phyloP scores from a whole-genome alignment of 352 stramenopile genomes.

The Stephanocyclus meneghinianus region DNA sequence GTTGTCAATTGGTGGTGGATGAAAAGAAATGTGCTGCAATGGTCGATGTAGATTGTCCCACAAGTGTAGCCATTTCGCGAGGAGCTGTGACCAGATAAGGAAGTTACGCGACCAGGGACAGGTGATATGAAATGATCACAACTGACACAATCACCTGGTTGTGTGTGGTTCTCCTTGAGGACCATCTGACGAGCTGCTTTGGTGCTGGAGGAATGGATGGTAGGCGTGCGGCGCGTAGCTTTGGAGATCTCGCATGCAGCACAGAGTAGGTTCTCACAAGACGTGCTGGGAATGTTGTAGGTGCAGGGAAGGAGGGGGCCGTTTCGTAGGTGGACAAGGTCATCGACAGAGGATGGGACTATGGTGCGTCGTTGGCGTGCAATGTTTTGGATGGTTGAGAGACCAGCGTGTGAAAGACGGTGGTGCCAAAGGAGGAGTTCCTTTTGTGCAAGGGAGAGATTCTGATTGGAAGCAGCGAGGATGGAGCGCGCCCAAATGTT shows the following conservation, averaged over 20 bases:
- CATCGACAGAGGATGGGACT: not conserved
- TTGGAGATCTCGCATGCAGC: not conserved
- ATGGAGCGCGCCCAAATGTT: not conserved
- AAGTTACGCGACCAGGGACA: slow-evolving; percentile 10
- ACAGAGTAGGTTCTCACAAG: no score
- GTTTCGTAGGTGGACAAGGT: not conserved
- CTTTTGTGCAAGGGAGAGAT: no score
- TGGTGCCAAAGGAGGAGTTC: no score
- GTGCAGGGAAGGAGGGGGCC: not conserved
- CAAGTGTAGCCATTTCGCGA: no score
- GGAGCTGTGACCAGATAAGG: no score
- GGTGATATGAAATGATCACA: slow-evolving; percentile 20
- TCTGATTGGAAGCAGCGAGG: not conserved
- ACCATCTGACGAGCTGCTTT: not conserved
- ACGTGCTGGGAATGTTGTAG: no score
- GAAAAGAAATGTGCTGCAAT: not conserved
- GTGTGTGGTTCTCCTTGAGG: not conserved
- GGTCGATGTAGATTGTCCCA: not conserved
- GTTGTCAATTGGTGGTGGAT: no score
- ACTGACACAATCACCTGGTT: slow-evolving; percentile 5
- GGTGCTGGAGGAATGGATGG: not conserved
- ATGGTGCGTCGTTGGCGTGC: not conserved
- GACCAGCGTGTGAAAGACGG: no score
- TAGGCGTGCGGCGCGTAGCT: not conserved
- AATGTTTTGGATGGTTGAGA: not conserved